These are phyloP conservation scores for Neurospora sp. DNA, from an alignment of 2,329 filamentous ascomycete species.

Conservation along the genomic window DNA sequence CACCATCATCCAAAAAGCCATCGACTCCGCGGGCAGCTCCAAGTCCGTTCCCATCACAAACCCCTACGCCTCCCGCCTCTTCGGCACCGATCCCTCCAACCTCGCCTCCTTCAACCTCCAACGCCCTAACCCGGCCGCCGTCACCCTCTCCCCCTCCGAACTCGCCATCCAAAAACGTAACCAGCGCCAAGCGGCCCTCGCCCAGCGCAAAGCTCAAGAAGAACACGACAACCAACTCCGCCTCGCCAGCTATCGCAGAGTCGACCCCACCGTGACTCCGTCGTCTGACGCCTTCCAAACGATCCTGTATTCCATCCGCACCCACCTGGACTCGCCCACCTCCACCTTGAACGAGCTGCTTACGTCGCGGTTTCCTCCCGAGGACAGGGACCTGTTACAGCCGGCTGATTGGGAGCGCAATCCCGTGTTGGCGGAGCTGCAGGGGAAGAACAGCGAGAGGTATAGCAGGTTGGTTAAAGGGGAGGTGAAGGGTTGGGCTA, in stretches of 20 bases:
- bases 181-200: neutral
- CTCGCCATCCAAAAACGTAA: neutral
- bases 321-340: conserved; percentile 1
- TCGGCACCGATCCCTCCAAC: neutral
- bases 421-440: conserved; percentile 9
- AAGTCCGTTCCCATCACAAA: neutral
- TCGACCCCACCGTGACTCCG: conserved; percentile 9
- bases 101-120: neutral
- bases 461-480: conserved; percentile 8
- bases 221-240: neutral
- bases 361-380: conserved; percentile 17
- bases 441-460: conserved; percentile 5
- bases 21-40: neutral
- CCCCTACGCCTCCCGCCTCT: neutral
- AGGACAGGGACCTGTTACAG: conserved; percentile 10
- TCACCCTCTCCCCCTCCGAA: neutral
- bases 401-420: conserved; percentile 23
- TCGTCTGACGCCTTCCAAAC: conserved; percentile 5
- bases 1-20: neutral
- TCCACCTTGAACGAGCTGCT: conserved; percentile 25
- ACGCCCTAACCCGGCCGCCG: neutral
- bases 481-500: neutral
- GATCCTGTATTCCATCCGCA: conserved; percentile 1
- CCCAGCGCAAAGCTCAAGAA: neutral
- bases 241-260: neutral